These are phyloP conservation scores for Ophiostoma tasmaniense DNA, from an alignment of 2,329 filamentous ascomycete species.

Conservation along the genomic window DNA sequence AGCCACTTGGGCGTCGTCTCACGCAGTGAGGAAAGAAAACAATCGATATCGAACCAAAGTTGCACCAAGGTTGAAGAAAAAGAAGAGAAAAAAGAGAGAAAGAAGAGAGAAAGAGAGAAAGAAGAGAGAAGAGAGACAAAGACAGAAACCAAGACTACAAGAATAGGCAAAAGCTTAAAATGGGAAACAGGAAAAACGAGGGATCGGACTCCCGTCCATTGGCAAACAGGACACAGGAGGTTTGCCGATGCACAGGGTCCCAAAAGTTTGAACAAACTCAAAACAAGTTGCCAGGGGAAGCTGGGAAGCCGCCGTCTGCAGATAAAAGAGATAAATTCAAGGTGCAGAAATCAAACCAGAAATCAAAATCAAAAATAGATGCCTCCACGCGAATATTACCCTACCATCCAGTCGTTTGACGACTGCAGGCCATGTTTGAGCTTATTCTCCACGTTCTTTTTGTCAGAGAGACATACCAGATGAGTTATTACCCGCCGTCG, in stretches of 20 bases:
- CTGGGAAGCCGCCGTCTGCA: background rate
- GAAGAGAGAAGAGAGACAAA: background rate
- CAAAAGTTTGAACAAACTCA: conserved; percentile 11
- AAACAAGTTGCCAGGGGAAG: conserved; percentile 5
- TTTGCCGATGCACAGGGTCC: conserved; percentile 1
- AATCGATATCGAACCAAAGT: background rate
- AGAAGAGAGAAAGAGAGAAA: background rate
- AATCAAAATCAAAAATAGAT: background rate
- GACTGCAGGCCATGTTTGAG: background rate
- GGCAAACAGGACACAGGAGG: background rate
- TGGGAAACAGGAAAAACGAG: conserved; percentile 9
- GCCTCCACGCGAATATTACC: background rate
- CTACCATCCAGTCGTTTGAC: conserved; percentile 2
- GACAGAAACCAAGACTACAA: conserved; percentile 13
- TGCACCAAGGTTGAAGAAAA: background rate
- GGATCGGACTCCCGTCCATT: background rate
- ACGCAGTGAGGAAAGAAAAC: conserved; percentile 13
- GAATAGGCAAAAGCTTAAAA: conserved; percentile 6
- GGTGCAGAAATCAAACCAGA: background rate
- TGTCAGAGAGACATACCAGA: background rate
- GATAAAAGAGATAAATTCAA: background rate
- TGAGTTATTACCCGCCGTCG: background rate
- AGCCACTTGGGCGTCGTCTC: conserved; percentile 19
- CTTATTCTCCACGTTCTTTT: conserved; percentile 5
- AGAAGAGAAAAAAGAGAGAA: background rate